Evolutionary conservation across 2,329 filamentous ascomycete genomes (phyloP), one percentile per base, ranked within the genome.

Genomic region (Ceratocystis papillata): DNA sequence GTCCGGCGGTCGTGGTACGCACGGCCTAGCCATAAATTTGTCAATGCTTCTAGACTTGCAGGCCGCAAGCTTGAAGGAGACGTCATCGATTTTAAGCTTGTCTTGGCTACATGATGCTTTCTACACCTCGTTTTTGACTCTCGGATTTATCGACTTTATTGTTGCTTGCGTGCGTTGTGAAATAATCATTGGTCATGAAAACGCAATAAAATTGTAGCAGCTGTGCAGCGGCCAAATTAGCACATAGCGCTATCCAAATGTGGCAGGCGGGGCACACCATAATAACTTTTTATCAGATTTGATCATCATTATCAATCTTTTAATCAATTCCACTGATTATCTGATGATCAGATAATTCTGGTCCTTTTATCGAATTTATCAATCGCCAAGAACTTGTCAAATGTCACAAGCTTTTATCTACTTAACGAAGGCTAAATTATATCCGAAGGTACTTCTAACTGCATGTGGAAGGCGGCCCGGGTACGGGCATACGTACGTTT

Each of bases 281-380:
- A 59, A 1, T 46, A 28, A 46, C 22, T 33, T 41, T 50, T 50
- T 63, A 63, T 28, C 61, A 17, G 25, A 30, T 33, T 33, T 37
- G 4, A 37, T 59, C 5, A 17, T 7, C 41, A 1, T 63, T 46
- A 63, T 63, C 61, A 44, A 65, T 61, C 50, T 46, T 41, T 63
- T 65, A 28, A 62, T 65, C 41, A 62, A 62, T 28, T 12, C 22
- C 25, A 33, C 12, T 59, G 46, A 64, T 65, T 65, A 65, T 65
- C 64, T 50, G 64, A 65, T 65, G 17, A 50, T 65, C 64, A 41
- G 55, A 65, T 61, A 64, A 64, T 25, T 44, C n/a, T 7, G n/a
- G 10, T 1, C n/a, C 33, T 33, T 64, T 64, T 20, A 64, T 55
- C 28, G 46, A 64, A 10, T 64, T 64, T 64, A 64, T 64, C 46